A percentile compares a stretch with the other conserved stretches of the same genome.
Evolutionary conservation across 1,284 basidiomycete genomes (phyloP).

Genomic region (Fomitopsis betulina): DNA sequence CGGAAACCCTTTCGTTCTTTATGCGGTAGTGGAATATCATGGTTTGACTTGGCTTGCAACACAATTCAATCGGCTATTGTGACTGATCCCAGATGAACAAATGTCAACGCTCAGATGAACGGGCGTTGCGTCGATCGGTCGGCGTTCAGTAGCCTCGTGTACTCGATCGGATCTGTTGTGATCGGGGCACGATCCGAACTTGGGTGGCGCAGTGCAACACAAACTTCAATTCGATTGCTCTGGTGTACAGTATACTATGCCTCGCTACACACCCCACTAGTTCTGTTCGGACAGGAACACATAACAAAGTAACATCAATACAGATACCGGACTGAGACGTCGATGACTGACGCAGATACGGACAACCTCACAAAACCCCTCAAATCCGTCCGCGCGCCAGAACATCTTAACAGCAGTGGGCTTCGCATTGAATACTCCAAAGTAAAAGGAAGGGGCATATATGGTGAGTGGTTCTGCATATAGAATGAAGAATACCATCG

Average conservation of each 20-base stretch:
- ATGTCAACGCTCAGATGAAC: too few species aligned
- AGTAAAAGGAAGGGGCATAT: constrained; percentile 61
- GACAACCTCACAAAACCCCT: neutral
- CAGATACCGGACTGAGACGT: neutral
- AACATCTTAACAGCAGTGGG: constrained; percentile 32
- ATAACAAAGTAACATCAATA: too few species aligned
- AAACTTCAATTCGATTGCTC: neutral
- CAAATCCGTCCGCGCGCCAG: constrained; percentile 9
- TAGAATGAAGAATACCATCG: neutral
- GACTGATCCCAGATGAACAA: too few species aligned
- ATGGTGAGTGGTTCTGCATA: constrained; percentile 37
- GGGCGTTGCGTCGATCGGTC: too few species aligned
- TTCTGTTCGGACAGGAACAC: neutral
- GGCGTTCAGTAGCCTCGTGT: constrained; percentile 1
- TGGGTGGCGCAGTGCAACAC: neutral
- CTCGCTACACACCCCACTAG: neutral
- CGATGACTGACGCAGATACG: neutral
- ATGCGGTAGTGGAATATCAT: neutral
- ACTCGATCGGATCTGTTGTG: neutral
- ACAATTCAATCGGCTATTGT: too few species aligned
- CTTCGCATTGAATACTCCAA: constrained; percentile 31
- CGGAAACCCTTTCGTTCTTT: neutral
- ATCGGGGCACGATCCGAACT: neutral
- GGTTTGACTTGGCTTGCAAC: too few species aligned
- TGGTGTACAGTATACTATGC: neutral